Conservation (phyloP, 2,329 filamentous ascomycete species). For the Hypoxylon sp. region DNA sequence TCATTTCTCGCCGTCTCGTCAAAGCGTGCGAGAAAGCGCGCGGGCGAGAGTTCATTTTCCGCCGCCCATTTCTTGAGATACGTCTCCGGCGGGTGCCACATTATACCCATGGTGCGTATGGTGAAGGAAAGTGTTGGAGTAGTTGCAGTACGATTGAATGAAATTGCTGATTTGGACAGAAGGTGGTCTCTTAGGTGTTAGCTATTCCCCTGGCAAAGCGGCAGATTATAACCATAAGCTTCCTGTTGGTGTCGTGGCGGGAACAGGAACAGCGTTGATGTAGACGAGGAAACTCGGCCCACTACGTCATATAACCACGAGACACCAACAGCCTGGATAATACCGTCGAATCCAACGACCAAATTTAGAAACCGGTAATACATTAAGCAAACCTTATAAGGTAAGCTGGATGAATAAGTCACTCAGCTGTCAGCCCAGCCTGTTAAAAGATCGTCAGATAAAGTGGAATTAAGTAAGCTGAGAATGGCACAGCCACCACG, state of each 20-base stretch:
- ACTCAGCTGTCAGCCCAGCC: neutral
- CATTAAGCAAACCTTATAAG: neutral
- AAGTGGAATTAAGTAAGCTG: neutral
- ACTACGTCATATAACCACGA: slow-evolving; percentile 1
- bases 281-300: too few species aligned
- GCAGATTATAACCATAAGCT: neutral
- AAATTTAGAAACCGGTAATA: neutral
- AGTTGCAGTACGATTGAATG: neutral
- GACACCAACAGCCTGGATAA: neutral
- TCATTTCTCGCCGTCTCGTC: neutral
- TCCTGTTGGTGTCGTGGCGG: neutral
- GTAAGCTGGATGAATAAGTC: neutral
- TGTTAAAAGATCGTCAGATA: neutral
- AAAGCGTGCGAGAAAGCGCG: neutral
- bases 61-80: neutral
- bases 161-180: too few species aligned
- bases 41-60: neutral
- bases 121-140: neutral
- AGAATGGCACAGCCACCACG: neutral
- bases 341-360: neutral
- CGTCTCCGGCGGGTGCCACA: neutral
- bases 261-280: neutral
- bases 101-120: neutral
- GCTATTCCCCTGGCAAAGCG: neutral
- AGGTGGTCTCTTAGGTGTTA: neutral